Evolutionary conservation across 2,329 filamentous ascomycete genomes (phyloP).

Genomic region (Lasiodiplodia theobromae): DNA sequence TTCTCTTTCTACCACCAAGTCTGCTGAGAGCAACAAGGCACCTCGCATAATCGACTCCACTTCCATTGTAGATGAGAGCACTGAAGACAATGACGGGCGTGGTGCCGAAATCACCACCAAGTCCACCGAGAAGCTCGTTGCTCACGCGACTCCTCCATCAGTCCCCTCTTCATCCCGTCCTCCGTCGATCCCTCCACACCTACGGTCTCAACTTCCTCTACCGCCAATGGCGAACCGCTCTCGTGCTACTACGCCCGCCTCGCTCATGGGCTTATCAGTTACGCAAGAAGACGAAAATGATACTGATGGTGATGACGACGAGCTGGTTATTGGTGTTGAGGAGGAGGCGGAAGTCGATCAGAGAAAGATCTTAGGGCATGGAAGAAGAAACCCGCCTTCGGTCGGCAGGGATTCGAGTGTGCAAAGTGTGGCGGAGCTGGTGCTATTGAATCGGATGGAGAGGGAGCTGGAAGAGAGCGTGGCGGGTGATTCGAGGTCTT

Average conservation of each 20-base stretch:
- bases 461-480: background rate
- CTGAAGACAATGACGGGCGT: background rate
- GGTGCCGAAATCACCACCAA: background rate
- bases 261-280: background rate
- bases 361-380: background rate
- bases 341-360: constrained; percentile 1
- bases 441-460: background rate
- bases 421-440: background rate
- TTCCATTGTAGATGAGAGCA: background rate
- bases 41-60: too few relatives aligned
- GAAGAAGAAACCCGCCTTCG: background rate
- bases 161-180: background rate
- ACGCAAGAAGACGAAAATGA: background rate
- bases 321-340: background rate
- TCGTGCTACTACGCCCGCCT: background rate
- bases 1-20: background rate
- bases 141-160: background rate
- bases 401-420: background rate
- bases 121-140: background rate
- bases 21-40: background rate
- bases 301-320: background rate
- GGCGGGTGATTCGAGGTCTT: background rate
- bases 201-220: background rate
- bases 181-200: background rate
- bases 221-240: background rate